A percentile compares a stretch with the other conserved stretches of the same genome.
phyloP scores from a whole-genome alignment of 192 early-diverging fungal genomes.

The Polychytrium aggregatum region DNA sequence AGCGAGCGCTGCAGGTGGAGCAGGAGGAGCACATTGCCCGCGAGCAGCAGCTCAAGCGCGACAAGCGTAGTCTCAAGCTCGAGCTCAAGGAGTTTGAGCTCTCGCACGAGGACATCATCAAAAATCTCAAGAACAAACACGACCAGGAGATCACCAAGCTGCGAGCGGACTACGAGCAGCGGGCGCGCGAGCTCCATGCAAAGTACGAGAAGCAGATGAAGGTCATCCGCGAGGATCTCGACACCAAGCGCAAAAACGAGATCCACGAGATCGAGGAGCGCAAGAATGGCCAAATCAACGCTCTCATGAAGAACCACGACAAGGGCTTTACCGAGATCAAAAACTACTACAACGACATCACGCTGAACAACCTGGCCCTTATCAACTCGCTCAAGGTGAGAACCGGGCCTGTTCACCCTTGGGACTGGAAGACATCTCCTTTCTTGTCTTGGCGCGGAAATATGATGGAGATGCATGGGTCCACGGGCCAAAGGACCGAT shows the following conservation, averaged over 20 bases:
- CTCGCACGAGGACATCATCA: slow-evolving; percentile 53
- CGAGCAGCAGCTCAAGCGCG: slow-evolving; percentile 46
- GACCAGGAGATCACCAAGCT: slow-evolving; percentile 46
- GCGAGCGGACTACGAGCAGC: slow-evolving; percentile 43
- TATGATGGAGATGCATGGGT: no score
- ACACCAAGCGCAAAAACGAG: slow-evolving; percentile 53
- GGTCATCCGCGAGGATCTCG: slow-evolving; percentile 46
- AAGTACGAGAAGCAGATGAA: slow-evolving; percentile 60
- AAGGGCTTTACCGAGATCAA: slow-evolving; percentile 59
- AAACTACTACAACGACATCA: slow-evolving; percentile 63
- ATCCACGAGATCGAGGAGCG: slow-evolving; percentile 60
- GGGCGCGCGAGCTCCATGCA: slow-evolving; percentile 43
- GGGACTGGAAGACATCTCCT: no score
- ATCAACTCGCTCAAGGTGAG: slow-evolving; percentile 52
- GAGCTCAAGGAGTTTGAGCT: slow-evolving; percentile 53
- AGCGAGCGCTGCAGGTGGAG: slow-evolving; percentile 43
- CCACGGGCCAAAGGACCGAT: no score
- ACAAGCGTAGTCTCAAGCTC: slow-evolving; percentile 51
- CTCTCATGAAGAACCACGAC: slow-evolving; percentile 58
- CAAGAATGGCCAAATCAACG: slow-evolving; percentile 59
- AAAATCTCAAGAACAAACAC: slow-evolving; percentile 42
- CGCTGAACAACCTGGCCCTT: slow-evolving; percentile 51
- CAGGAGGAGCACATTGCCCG: slow-evolving; percentile 36
- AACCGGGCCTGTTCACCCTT: no score
- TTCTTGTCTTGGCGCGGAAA: no score